A percentile compares a stretch with the other conserved stretches of the same genome.
Evolutionary conservation across 2,329 filamentous ascomycete genomes (phyloP).

Genomic region (Colletotrichum navitas): DNA sequence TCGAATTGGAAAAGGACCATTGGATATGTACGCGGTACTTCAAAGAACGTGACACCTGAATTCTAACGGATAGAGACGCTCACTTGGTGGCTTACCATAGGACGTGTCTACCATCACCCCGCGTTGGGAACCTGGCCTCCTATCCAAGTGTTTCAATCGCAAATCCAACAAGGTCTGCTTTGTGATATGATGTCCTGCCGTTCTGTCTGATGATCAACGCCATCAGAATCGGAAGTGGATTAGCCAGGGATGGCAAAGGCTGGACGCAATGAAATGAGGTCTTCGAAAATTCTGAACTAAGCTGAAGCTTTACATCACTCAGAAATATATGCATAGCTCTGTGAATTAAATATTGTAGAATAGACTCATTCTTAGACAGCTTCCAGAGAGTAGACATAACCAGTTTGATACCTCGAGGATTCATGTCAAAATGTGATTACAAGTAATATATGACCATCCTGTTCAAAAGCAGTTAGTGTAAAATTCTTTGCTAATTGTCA

Average conservation of each 20-base stretch:
- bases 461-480: not conserved
- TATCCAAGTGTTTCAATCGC: not conserved
- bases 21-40: too few relatives aligned
- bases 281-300: not conserved
- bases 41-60: too few relatives aligned
- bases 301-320: not conserved
- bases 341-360: not conserved
- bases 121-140: not conserved
- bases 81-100: not conserved
- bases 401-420: too few relatives aligned
- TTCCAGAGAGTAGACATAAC: not conserved
- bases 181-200: not conserved
- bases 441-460: not conserved
- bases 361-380: not conserved
- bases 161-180: not conserved
- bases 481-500: not conserved
- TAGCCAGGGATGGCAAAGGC: not conserved
- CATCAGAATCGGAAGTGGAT: not conserved
- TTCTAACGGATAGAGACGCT: too few relatives aligned
- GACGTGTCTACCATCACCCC: not conserved
- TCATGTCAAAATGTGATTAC: not conserved
- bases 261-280: not conserved
- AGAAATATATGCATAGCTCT: not conserved
- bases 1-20: too few relatives aligned
- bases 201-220: not conserved